A percentile compares a stretch with the other conserved stretches of the same genome.
Conservation (phyloP, 1,139 yeast genomes). For the Hyphopichia buzzinii region DNA sequence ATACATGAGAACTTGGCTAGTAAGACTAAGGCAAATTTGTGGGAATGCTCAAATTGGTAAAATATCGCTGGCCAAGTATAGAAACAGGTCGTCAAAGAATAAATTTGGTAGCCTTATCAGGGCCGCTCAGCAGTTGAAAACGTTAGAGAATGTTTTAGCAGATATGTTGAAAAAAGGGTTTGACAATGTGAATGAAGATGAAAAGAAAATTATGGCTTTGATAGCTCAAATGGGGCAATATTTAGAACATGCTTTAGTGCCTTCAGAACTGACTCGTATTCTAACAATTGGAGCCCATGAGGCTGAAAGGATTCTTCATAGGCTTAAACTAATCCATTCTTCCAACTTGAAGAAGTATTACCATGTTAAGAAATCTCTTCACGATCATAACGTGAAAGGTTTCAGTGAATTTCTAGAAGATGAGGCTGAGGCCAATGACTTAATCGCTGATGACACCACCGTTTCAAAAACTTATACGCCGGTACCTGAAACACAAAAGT, state of each 20-base stretch:
- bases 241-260: conserved; percentile 51
- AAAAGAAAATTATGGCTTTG: conserved; percentile 45
- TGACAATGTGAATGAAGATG: conserved; percentile 47
- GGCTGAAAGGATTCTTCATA: conserved; percentile 25
- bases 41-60: conserved; percentile 76
- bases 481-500: conserved; percentile 10
- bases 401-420: conserved; percentile 12
- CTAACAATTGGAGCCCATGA: conserved; percentile 41
- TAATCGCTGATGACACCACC: conserved; percentile 21
- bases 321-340: conserved; percentile 17
- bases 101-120: conserved; percentile 11
- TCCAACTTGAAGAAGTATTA: conserved; percentile 3
- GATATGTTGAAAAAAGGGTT: conserved; percentile 58
- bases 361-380: neutral
- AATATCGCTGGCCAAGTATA: conserved; percentile 28
- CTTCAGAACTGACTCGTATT: conserved; percentile 46
- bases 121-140: conserved; percentile 42
- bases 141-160: conserved; percentile 65
- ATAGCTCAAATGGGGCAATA: conserved; percentile 61
- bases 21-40: conserved; percentile 71
- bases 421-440: conserved; percentile 11
- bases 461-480: conserved; percentile 6
- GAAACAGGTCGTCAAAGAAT: conserved; percentile 8
- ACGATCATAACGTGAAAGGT: conserved; percentile 10
- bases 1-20: conserved; percentile 64